Conservation (phyloP, 345 rosid genomes). For the Sonneratia alba region DNA sequence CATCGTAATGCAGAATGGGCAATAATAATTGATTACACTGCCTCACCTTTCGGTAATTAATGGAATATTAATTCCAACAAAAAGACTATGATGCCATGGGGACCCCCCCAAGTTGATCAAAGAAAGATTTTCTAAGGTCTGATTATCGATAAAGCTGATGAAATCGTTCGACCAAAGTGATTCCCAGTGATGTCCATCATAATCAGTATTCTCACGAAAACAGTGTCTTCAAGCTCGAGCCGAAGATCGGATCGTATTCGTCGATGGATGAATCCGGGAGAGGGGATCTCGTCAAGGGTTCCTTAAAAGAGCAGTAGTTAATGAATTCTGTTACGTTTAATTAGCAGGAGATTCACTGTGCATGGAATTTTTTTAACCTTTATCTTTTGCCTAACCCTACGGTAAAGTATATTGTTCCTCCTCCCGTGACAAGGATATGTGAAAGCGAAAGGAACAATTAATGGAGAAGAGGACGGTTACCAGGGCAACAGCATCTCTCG, state of each 20-base stretch:
- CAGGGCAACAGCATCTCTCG: constrained; percentile 83
- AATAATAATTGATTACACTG: neutral
- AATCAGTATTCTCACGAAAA: too few species aligned
- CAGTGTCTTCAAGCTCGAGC: too few species aligned
- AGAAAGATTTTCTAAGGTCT: neutral
- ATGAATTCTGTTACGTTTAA: too few species aligned
- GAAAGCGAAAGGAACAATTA: neutral
- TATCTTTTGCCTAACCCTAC: too few species aligned
- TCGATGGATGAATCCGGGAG: too few species aligned
- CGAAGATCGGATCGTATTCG: too few species aligned
- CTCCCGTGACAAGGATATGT: neutral
- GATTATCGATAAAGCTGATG: neutral
- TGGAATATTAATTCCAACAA: neutral
- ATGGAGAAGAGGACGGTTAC: constrained; percentile 22
- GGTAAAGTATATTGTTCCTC: too few species aligned
- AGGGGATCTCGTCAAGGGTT: too few species aligned
- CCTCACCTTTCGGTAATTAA: neutral
- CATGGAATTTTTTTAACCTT: too few species aligned
- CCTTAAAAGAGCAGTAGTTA: too few species aligned
- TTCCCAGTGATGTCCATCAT: neutral
- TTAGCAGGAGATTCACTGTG: too few species aligned
- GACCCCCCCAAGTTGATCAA: neutral
- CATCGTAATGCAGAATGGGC: neutral
- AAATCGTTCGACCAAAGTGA: neutral
- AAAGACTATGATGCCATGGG: neutral